Base-by-base conservation (phyloP, 192 early-diverging fungal genomes). In the Chytriomyces sp. region DNA sequence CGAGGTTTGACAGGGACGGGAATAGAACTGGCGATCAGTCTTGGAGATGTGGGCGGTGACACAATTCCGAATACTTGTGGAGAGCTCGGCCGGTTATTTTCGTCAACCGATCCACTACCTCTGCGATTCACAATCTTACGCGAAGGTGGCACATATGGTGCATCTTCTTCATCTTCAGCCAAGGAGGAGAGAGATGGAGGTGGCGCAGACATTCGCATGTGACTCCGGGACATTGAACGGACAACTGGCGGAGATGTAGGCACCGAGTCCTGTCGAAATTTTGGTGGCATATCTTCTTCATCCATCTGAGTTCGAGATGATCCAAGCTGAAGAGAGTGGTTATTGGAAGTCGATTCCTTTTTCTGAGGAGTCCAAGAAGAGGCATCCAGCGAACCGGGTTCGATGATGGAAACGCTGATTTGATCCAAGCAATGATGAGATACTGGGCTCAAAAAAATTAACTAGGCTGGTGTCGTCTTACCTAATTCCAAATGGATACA, bases 331-430 rank as follows among this genome's bases (percentile, higher is more conserved):
- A 73, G 44, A 8, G 72, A 73, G 45, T 73, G 72, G 23, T 16
- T 35, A 2, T 35, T 16, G 45, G 23, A 9, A 20, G 57, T 45
- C 45, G 13, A 16, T 9, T 28, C 65, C 11, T 67, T 59, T 46
- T 61, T 69, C 46, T 66, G 44, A 2, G 65, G 65, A 0, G 66
- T 11, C 67, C 67, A 70, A 0, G 65, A 28, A 16, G n/a, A 43
- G 16, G 79, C 69, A 46, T 82, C 75, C 47, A 83, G 43, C 13
- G 73, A 60, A 6, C 81, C 83, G 28, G 83, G 83, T 59, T 79
- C 79, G 35, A 86, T 80, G 50, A 83, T 67, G 2, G 83, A 85
- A 18, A 87, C 86, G 49, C 76, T 67, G 10, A n/a, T 47, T 11
- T 47, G 16, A 69, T n/a, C 18, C 4, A 48, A 47, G 67, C n/a